phyloP scores from a whole-genome alignment of 2,329 filamentous ascomycete genomes.

The Talaromyces rugulosus region DNA sequence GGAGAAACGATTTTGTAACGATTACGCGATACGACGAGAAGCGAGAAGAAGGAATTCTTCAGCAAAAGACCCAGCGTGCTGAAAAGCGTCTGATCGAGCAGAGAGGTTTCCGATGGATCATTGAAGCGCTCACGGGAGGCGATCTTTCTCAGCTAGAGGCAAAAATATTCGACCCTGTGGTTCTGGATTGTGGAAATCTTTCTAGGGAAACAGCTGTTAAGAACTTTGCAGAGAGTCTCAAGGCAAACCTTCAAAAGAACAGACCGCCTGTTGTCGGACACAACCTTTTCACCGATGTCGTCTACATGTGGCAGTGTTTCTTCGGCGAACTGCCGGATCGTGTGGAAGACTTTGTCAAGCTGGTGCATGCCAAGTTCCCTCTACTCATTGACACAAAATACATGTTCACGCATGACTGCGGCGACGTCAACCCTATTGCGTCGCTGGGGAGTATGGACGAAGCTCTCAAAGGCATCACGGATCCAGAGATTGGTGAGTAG shows the following conservation, averaged over 20 bases:
- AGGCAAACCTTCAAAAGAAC: constrained; percentile 40
- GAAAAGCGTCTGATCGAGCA: constrained; percentile 30
- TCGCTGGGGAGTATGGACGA: constrained; percentile 28
- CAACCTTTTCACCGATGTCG: constrained; percentile 59
- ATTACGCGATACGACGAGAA: constrained; percentile 34
- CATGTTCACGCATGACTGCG: constrained; percentile 55
- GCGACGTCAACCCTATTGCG: constrained; percentile 45
- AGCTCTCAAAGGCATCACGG: constrained; percentile 19
- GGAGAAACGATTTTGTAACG: constrained; percentile 36
- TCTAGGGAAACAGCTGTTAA: constrained; percentile 18
- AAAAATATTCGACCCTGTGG: constrained; percentile 26
- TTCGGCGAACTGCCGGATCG: constrained; percentile 54
- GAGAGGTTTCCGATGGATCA: constrained; percentile 44
- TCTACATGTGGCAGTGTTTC: constrained; percentile 60
- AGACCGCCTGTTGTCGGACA: constrained; percentile 56
- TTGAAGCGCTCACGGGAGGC: constrained; percentile 42
- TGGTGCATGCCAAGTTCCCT: constrained; percentile 53
- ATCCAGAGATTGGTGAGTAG: constrained; percentile 29
- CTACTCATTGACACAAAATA: constrained; percentile 61
- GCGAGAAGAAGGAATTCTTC: constrained; percentile 28
- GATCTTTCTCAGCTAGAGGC: constrained; percentile 34
- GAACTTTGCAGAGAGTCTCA: constrained; percentile 28
- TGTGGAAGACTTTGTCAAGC: constrained; percentile 50
- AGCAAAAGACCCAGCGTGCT: constrained; percentile 23
- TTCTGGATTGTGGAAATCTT: constrained; percentile 10